Evolutionary conservation across 75 land plant species (phyloP), one percentile per base, ranked within the genome.

Genomic region (Pinus taeda): DNA sequence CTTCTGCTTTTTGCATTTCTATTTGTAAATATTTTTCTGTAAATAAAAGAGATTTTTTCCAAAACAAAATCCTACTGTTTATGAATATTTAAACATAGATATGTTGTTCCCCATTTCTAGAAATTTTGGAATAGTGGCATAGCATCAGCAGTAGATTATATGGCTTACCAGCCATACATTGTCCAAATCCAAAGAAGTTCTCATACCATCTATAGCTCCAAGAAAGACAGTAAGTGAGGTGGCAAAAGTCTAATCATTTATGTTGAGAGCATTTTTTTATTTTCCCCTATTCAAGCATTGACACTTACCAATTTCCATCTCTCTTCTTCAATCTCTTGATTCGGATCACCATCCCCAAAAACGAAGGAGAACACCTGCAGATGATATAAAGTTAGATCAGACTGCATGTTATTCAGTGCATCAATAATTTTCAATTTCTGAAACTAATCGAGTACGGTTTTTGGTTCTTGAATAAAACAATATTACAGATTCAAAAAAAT

Each of bases 261-360:
- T 49, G 55, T 9, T 18, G 3, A 67, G 3, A 39, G 3, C 22
- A 69, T 4, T 20, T 39, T 21, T 42, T 69, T 22, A 15, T n/a
- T n/a, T 20, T 69, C 21, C 55, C 55, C 55, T 49, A 49, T 49
- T 9, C 11, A 39, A 39, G 42, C 12, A 42, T 69, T 45, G 9
- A 42, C 11, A 57, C 86, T 79, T 85, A 96, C 98, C 91, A 90
- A 79, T 84, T 94, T 93, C 98, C 98, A 96, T 76, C 97, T 87
- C 74, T 88, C 82, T 77, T 94, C 98, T 84, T 96, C 98, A 73
- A 89, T 81, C 74, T 92, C 99, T 85, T 94, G 91, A 87, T 97
- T 97, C 72, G 99, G 99, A 92, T 97, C 98, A 73, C 98, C 93
- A 76, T 97, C 98, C 29, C 99, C 99, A 89, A 97, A 97, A 11